These are phyloP conservation scores for Murraya koenigii DNA, from an alignment of 345 rosid species.

Conservation along the genomic window DNA sequence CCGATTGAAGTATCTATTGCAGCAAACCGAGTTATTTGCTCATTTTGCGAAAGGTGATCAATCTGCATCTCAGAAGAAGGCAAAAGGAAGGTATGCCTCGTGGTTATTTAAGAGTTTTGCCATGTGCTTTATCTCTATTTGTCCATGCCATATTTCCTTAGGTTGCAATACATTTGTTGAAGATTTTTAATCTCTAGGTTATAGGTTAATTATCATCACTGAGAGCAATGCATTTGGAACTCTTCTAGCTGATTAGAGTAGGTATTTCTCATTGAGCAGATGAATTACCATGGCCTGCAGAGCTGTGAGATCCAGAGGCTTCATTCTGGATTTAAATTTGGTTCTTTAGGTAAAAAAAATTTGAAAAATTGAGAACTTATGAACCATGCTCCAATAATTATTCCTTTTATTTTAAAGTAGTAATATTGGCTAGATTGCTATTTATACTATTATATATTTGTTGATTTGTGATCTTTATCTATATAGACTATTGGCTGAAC, in stretches of 20 bases:
- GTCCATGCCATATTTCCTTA: background rate
- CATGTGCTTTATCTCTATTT: background rate
- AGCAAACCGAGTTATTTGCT: conserved; percentile 97
- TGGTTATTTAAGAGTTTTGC: background rate
- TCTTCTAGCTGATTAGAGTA: background rate
- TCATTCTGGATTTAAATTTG: background rate
- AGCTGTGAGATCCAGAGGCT: background rate
- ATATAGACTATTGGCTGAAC: background rate
- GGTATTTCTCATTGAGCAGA: background rate
- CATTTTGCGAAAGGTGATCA: conserved; percentile 91
- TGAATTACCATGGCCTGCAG: background rate
- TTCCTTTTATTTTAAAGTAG: background rate
- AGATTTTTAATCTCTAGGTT: background rate
- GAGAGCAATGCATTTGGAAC: background rate
- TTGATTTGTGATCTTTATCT: background rate
- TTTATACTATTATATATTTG: background rate
- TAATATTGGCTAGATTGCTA: background rate
- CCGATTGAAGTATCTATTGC: conserved; percentile 82
- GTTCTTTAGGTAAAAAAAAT: background rate
- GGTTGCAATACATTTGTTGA: background rate
- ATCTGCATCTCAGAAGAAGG: conserved; percentile 67
- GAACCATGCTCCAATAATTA: background rate
- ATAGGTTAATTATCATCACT: background rate
- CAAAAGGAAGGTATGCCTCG: conserved; percentile 73
- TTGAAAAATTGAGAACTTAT: background rate